A percentile compares a stretch with the other conserved stretches of the same genome.
phyloP scores from a whole-genome alignment of 2,329 filamentous ascomycete species.

The Fusarium duplospermum region DNA sequence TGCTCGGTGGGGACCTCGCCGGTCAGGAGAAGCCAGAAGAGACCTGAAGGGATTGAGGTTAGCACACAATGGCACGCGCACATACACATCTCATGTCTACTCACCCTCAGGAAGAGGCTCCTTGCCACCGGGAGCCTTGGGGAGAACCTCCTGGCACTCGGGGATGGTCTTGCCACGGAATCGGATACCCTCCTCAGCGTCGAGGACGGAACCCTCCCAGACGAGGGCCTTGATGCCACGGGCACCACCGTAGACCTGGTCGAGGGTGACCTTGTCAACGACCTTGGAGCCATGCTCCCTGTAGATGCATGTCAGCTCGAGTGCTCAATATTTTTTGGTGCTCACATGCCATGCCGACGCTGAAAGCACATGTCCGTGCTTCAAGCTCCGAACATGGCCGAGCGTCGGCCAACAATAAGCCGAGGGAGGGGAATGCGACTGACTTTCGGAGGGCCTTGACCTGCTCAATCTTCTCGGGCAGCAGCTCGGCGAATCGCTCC shows the following conservation, averaged over 20 bases:
- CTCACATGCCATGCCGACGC: slow-evolving; percentile 1
- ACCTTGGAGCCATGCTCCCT: slow-evolving; percentile 97
- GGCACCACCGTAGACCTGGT: slow-evolving; percentile 99
- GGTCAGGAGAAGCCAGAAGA: slow-evolving; percentile 99
- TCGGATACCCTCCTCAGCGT: slow-evolving; percentile 98
- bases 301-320: slow-evolving; percentile 36
- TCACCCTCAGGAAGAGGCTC: slow-evolving; percentile 95
- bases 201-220: slow-evolving; percentile 98
- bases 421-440: slow-evolving; percentile 51
- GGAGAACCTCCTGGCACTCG: slow-evolving; percentile 97
- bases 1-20: slow-evolving; percentile 98
- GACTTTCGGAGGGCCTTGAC: slow-evolving; percentile 99
- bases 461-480: slow-evolving; percentile 98
- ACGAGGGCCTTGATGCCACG: slow-evolving; percentile 99
- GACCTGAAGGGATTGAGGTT: slow-evolving; percentile 64
- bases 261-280: slow-evolving; percentile 96
- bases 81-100: slow-evolving; percentile 17
- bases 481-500: slow-evolving; percentile 95
- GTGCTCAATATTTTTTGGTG: slow-evolving; percentile 15
- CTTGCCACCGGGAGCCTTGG: slow-evolving; percentile 95
- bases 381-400: slow-evolving; percentile 24
- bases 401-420: slow-evolving; percentile 26
- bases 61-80: slow-evolving; percentile 14
- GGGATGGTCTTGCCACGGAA: slow-evolving; percentile 99
- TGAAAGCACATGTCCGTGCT: background rate